Conservation (phyloP, 2,329 filamentous ascomycete genomes). For the Trichoderma breve region DNA sequence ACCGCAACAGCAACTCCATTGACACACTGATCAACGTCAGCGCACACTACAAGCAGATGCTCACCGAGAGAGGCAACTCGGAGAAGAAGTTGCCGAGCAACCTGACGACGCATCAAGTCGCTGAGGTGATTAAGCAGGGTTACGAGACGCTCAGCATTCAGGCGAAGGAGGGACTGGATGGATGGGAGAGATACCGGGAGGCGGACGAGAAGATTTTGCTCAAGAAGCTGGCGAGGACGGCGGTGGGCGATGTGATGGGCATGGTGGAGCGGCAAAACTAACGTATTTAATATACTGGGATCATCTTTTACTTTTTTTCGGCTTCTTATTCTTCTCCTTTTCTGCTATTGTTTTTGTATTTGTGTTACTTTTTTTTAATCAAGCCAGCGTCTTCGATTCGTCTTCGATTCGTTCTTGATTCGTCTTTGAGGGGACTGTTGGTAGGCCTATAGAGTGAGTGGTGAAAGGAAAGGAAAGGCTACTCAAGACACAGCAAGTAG, state of each 20-base stretch:
- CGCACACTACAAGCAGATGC: constrained; percentile 80
- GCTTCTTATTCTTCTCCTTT: background rate
- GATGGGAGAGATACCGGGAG: constrained; percentile 84
- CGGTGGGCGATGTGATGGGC: constrained; percentile 61
- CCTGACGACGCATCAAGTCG: constrained; percentile 79
- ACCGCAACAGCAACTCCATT: constrained; percentile 66
- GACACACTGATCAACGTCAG: constrained; percentile 80
- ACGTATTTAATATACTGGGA: background rate
- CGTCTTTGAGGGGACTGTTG: background rate
- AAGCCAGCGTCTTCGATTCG: background rate
- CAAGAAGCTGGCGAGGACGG: constrained; percentile 82
- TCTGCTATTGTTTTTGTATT: background rate
- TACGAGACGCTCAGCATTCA: constrained; percentile 94
- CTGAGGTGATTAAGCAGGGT: constrained; percentile 89
- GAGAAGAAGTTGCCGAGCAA: constrained; percentile 55
- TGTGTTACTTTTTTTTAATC: background rate
- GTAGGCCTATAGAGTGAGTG: background rate
- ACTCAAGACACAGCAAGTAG: background rate
- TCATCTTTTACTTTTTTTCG: background rate
- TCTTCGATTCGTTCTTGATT: no score
- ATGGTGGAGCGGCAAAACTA: constrained; percentile 43
- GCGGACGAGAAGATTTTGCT: constrained; percentile 78
- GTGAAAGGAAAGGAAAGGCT: background rate
- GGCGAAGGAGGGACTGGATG: constrained; percentile 79
- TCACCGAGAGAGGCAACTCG: constrained; percentile 54